These are phyloP conservation scores for Niveomyces coronatus DNA, from an alignment of 2,329 filamentous ascomycete species.

Conservation along the genomic window DNA sequence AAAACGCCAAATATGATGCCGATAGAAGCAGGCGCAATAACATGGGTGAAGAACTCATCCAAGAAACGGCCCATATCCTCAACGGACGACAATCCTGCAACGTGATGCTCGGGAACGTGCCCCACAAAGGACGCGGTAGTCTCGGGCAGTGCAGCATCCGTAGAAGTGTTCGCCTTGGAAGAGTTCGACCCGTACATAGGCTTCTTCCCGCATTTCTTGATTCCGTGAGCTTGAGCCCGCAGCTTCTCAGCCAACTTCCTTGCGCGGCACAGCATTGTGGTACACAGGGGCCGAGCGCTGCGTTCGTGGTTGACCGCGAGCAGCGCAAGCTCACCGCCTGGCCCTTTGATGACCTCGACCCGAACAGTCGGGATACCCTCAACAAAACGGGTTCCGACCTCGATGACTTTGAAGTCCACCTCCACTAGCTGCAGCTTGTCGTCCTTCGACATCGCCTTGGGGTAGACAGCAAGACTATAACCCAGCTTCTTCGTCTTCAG, in stretches of 20 bases:
- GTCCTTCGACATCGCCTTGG: conserved; percentile 37
- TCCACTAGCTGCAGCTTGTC: conserved; percentile 41
- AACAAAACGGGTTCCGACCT: conserved; percentile 47
- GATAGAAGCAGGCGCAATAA: too few relatives aligned
- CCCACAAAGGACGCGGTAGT: too few relatives aligned
- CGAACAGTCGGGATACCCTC: conserved; percentile 44
- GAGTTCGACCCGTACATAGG: too few relatives aligned
- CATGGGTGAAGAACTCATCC: too few relatives aligned
- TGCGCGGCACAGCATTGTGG: conserved; percentile 42
- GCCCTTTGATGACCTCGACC: conserved; percentile 51
- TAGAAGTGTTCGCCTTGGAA: too few relatives aligned
- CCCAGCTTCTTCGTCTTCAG: conserved; percentile 33
- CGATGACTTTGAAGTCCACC: conserved; percentile 48
- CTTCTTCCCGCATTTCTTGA: conserved; percentile 12
- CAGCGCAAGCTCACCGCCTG: conserved; percentile 44
- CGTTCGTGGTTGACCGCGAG: conserved; percentile 32
- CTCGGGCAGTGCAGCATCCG: too few relatives aligned
- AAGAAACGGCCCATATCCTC: too few relatives aligned
- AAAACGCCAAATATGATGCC: too few relatives aligned
- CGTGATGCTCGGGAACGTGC: too few relatives aligned
- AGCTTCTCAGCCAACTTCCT: conserved; percentile 24
- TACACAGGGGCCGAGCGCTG: conserved; percentile 22
- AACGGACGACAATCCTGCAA: too few relatives aligned
- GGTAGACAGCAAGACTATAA: conserved; percentile 35
- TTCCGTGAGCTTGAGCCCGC: conserved; percentile 7